Base-by-base conservation (phyloP, 176 grass and related monocot genomes). In the Oryza glumipatula region DNA sequence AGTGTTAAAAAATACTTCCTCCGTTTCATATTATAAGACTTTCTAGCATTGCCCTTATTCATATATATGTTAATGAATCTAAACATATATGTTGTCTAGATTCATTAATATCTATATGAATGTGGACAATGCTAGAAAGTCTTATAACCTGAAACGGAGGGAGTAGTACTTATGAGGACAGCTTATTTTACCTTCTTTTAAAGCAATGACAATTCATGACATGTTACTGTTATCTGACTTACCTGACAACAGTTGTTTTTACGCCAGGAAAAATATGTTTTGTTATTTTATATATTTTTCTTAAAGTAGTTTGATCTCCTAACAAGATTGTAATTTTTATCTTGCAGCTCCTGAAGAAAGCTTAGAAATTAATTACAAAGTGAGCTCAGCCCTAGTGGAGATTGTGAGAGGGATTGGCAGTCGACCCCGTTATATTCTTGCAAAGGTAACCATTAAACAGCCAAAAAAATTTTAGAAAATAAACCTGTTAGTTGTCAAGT, bases 331-430 rank as follows among this genome's bases (percentile, higher is more conserved):
- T 38, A 68, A 45, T 26, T 74, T 3, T 24, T 21, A 6, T 74
- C 17, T 72, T 70, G 70, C 91, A 98, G 96, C 91, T 87, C 86
- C 91, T 75, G 91, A 98, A 90, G 91, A 98, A 95, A 95, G 96
- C 85, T 85, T 98, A 75, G 87, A 95, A 68, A 98, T 98, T 85
- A 98, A 98, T 83, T 95, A 80, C 65, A 95, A 98, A 94, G 96
- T 95, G 47, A 98, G 93, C 75, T 98, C 93, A 39, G 93, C 91
- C 0, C 88, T 98, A 58, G 96, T 98, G 67, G 93, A 95, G 54
- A 94, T 98, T 88, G 85, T 95, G 81, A 89, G 75, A 90, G 77
- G 82, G 76, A 91, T 98, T 75, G 78, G 78, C 72, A 83, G 70
- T 66, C 87, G 86, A 54, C 96, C 93, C 56, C 85, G 83, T 78